Conservation (phyloP, 768 basidiomycete species). For the Pleurotus djamor region DNA sequence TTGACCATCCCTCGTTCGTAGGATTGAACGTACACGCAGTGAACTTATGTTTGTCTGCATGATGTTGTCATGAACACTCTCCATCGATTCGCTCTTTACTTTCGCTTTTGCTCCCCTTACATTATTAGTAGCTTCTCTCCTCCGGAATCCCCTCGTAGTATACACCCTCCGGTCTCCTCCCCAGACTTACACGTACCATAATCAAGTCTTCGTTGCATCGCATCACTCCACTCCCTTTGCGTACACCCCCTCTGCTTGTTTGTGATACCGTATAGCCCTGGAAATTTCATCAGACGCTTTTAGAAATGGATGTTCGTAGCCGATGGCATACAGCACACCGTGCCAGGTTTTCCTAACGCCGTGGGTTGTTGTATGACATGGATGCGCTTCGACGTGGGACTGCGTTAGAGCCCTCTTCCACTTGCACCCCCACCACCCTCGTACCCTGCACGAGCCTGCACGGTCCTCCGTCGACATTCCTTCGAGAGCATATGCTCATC, state of each 20-base stretch:
- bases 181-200: conserved; percentile 3
- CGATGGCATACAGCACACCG: background rate
- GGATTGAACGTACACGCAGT: conserved; percentile 6
- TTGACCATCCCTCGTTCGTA: background rate
- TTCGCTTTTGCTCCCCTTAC: background rate
- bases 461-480: background rate
- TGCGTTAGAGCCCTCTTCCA: background rate
- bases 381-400: background rate
- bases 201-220: background rate
- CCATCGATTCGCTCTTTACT: conserved; percentile 7
- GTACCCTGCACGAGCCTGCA: background rate
- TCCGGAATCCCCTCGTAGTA: background rate
- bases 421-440: background rate
- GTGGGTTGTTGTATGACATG: too few species aligned
- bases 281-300: background rate
- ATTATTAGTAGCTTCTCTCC: background rate
- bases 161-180: background rate
- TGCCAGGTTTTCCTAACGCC: too few species aligned
- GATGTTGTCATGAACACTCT: conserved; percentile 5
- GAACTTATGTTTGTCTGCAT: background rate
- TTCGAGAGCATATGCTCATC: background rate
- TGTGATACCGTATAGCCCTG: conserved; percentile 4
- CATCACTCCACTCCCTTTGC: background rate
- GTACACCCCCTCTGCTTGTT: background rate
- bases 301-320: background rate